A percentile compares a stretch with the other conserved stretches of the same genome.
Conservation (phyloP, 345 rosid genomes). For the Euphorbia pulcherrima region DNA sequence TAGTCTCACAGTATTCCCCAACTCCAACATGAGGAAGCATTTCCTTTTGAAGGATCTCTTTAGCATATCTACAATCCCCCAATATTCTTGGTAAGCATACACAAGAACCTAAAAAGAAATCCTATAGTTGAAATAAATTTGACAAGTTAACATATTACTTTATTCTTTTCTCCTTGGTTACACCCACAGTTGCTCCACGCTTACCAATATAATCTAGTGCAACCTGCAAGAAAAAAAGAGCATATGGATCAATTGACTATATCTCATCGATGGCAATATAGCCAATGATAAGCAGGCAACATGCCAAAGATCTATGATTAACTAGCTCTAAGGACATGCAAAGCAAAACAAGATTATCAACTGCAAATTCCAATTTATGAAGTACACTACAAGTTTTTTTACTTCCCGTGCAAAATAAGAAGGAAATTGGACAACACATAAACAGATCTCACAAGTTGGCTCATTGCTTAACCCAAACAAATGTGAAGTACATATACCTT, state of each 20-base stretch:
- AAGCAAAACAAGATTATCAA: not conserved
- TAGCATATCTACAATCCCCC: slow-evolving; percentile 71
- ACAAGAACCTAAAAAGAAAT: slow-evolving; percentile 17
- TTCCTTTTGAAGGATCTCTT: slow-evolving; percentile 95
- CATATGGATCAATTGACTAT: slow-evolving; percentile 2
- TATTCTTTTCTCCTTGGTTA: slow-evolving; percentile 87
- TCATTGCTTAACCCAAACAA: not conserved
- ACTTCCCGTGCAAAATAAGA: not conserved
- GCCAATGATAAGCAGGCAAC: not conserved
- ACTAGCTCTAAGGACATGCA: not conserved
- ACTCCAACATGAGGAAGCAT: slow-evolving; percentile 98
- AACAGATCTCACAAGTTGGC: not conserved
- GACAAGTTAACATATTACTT: slow-evolving; percentile 49
- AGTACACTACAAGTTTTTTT: not conserved
- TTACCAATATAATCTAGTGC: slow-evolving; percentile 96
- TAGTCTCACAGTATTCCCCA: slow-evolving; percentile 88
- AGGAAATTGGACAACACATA: not conserved
- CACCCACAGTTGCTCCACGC: slow-evolving; percentile 97
- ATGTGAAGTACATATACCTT: not conserved
- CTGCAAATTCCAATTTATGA: not conserved
- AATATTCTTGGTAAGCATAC: slow-evolving; percentile 18
- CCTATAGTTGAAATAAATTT: slow-evolving; percentile 20
- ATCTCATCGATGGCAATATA: not conserved
- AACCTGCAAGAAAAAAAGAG: slow-evolving; percentile 48
- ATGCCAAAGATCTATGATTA: not conserved